Conservation (phyloP, 1,139 yeast genomes). For the Debaryomycetaceae sp. region DNA sequence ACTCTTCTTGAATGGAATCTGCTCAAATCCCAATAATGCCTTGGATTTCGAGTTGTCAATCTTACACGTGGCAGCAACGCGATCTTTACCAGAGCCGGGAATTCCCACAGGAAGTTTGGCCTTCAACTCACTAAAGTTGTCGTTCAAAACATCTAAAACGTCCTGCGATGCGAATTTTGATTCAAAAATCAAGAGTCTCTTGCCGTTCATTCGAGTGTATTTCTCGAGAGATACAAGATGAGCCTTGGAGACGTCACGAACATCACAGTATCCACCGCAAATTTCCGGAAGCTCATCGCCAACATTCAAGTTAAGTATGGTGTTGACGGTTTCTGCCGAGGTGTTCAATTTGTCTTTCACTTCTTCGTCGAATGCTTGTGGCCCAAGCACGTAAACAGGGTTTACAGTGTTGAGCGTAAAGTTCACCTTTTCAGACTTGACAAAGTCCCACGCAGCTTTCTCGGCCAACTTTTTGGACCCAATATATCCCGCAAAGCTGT, state of each 20-base stretch:
- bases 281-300: conserved; percentile 8
- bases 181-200: conserved; percentile 7
- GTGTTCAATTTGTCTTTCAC: conserved; percentile 9
- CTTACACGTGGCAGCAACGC: conserved; percentile 34
- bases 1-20: conserved; percentile 4
- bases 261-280: conserved; percentile 28
- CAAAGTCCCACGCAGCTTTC: conserved; percentile 34
- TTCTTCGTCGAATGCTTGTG: conserved; percentile 14
- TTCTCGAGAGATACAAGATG: too few species aligned
- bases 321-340: conserved; percentile 11
- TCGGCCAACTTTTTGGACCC: conserved; percentile 32
- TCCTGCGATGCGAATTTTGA: conserved; percentile 11
- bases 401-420: conserved; percentile 8
- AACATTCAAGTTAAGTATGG: conserved; percentile 11
- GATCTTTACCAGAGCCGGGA: conserved; percentile 38
- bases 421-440: conserved; percentile 9
- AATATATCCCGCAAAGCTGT: conserved; percentile 16
- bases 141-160: conserved; percentile 8
- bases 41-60: conserved; percentile 3
- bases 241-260: conserved; percentile 28
- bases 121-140: conserved; percentile 16
- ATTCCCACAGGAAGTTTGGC: conserved; percentile 21
- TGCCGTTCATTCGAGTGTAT: conserved; percentile 1
- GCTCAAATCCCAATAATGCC: conserved; percentile 5
- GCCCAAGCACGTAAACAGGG: conserved; percentile 17